phyloP scores from a whole-genome alignment of 768 basidiomycete species.

The Rhizopogon rudus region DNA sequence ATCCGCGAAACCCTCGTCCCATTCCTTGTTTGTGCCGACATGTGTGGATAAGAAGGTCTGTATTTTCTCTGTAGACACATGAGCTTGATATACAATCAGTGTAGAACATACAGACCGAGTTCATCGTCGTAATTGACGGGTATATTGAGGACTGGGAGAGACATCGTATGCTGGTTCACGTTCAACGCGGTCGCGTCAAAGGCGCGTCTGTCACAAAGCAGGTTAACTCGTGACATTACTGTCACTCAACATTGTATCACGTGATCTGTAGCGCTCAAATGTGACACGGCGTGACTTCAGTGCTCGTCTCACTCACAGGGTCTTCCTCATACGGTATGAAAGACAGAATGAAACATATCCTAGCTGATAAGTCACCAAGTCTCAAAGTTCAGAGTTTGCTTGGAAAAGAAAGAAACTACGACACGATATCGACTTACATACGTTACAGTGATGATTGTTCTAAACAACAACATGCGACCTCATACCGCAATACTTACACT shows the following conservation, averaged over 20 bases:
- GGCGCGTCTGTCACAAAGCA: slow-evolving; percentile 24
- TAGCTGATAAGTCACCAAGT: no score
- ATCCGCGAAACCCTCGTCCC: slow-evolving; percentile 61
- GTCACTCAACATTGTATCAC: background rate
- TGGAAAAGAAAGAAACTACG: background rate
- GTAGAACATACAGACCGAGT: slow-evolving; percentile 41
- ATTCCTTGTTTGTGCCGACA: slow-evolving; percentile 59
- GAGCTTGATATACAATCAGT: background rate
- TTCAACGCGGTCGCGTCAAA: slow-evolving; percentile 14
- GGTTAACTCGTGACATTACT: background rate
- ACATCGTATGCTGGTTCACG: slow-evolving; percentile 43
- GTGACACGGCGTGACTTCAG: background rate
- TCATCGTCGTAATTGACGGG: slow-evolving; percentile 67
- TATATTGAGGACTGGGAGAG: slow-evolving; percentile 57
- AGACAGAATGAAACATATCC: no score
- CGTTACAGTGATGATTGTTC: background rate
- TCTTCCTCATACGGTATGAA: no score
- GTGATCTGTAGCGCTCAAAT: background rate
- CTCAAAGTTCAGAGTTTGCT: background rate
- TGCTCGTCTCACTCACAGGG: no score
- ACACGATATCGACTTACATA: background rate
- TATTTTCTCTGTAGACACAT: slow-evolving; percentile 52
- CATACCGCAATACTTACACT: background rate
- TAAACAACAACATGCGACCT: background rate
- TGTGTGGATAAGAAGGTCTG: slow-evolving; percentile 66